These are phyloP conservation scores for Sphagnum fallax DNA, from an alignment of 228 moss, liverwort and hornwort species.

Conservation along the genomic window DNA sequence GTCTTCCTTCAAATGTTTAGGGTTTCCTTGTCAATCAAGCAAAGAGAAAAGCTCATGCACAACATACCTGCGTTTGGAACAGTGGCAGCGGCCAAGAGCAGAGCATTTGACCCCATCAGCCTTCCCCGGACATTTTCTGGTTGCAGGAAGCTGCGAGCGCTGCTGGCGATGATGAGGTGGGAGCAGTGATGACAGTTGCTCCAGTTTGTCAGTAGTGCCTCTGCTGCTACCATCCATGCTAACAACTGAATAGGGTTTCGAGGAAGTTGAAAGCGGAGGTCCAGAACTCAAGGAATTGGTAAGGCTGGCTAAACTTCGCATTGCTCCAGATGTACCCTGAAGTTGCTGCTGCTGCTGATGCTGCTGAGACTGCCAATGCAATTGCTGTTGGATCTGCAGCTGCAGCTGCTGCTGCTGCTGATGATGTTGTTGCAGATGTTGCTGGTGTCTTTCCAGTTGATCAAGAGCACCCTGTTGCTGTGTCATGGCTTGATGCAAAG, in stretches of 20 bases:
- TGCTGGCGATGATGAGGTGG: constrained; percentile 36
- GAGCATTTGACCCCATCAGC: constrained; percentile 79
- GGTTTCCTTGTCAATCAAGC: background rate
- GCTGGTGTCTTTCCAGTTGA: constrained; percentile 24
- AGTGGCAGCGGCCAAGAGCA: constrained; percentile 76
- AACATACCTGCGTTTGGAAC: constrained; percentile 83
- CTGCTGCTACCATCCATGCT: constrained; percentile 65
- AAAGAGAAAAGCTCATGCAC: background rate
- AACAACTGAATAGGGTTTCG: constrained; percentile 56
- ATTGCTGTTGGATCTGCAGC: constrained; percentile 21
- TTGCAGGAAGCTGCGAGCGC: constrained; percentile 13
- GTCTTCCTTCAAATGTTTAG: too few relatives aligned
- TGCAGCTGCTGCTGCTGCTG: constrained; percentile 21
- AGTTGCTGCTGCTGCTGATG: constrained; percentile 17
- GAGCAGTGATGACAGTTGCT: constrained; percentile 28
- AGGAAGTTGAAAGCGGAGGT: constrained; percentile 50
- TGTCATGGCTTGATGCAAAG: constrained; percentile 23
- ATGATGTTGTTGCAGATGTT: constrained; percentile 12
- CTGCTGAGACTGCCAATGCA: constrained; percentile 8
- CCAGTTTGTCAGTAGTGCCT: constrained; percentile 42
- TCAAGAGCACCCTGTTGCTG: constrained; percentile 10
- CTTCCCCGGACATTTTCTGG: constrained; percentile 79
- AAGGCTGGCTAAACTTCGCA: constrained; percentile 17
- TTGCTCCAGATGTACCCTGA: too few relatives aligned
- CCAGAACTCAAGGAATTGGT: constrained; percentile 76